Base-by-base conservation (phyloP, 192 early-diverging fungal species). In the Dissophora ornata region DNA sequence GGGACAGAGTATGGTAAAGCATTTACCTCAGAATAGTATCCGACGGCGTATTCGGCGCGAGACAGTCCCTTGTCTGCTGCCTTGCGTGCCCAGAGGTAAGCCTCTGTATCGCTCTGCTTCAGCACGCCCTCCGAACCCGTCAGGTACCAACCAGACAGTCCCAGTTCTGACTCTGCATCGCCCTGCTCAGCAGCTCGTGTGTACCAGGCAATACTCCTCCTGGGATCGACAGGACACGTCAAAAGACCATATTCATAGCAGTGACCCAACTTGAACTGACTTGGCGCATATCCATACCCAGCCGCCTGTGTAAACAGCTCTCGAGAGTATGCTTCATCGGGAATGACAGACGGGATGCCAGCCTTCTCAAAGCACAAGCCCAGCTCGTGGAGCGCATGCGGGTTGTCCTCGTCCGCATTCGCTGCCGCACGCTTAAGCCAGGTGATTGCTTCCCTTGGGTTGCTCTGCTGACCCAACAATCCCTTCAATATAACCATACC, bases 121-220 rank as follows among this genome's bases (percentile, higher is more conserved):
- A 99, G 74, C 11, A 96, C 88, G 13, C 90, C 91, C 58, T 99
- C 96, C 6, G 94, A 90, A 28, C 95, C 96, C 1, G 97, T 98
- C 70, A 99, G 83, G 69, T 98, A 99, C 98, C 98, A 99, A 4
- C 96, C 98, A 1, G 97, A 96, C 7, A 99, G 83, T 18, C 95
- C 95, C 32, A 99, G 82, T 70, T 96, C 96, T 3, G 94, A 92
- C 26, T 98, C 96, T 3, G 90, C 80, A 65, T 99, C 90, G 25
- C 91, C 89, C 71, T 96, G 92, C 68, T 96, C 93, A 7, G 97
- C 98, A 0, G 97, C 94, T 9, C 87, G 84, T 22, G 95, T 93
- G 86, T 98, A 99, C 95, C 96, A 99, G 3, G 91, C 93, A 69
- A 99, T 98, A 25, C 95, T 97, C 47, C 91, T 84, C 24, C 91